phyloP scores from a whole-genome alignment of 306 rosid species.

The Sphenostylis stenocarpa region DNA sequence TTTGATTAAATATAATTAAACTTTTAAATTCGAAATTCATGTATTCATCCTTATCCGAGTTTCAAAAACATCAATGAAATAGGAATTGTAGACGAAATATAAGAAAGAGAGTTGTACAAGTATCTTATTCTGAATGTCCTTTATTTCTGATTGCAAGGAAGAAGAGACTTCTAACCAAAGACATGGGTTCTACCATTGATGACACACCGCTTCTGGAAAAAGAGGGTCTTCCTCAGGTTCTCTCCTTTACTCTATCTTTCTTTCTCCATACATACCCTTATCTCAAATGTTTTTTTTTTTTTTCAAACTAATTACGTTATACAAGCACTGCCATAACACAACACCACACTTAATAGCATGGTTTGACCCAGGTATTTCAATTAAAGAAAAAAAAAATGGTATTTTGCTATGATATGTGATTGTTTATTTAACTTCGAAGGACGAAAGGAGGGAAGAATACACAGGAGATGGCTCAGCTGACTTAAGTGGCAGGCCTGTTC shows the following conservation, averaged over 20 bases:
- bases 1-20: no score
- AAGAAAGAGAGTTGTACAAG: no score
- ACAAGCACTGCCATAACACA: background rate
- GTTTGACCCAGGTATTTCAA: background rate
- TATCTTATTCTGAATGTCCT: no score
- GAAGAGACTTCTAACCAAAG: background rate
- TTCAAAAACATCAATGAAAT: no score
- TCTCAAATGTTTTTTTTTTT: background rate
- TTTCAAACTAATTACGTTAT: background rate
- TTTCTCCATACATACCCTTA: background rate
- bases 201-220: constrained; percentile 29
- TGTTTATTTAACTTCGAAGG: constrained; percentile 35
- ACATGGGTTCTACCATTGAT: constrained; percentile 19
- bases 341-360: background rate
- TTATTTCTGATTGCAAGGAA: no score
- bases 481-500: constrained; percentile 46
- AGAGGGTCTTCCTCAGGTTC: constrained; percentile 43
- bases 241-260: background rate
- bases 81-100: no score
- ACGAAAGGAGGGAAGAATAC: constrained; percentile 27
- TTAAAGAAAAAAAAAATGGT: background rate
- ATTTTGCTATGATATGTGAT: background rate
- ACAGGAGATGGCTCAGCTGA: constrained; percentile 68
- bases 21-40: no score
- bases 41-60: no score